Evolutionary conservation across 306 rosid genomes (phyloP).

Genomic region (Casuarina glauca): DNA sequence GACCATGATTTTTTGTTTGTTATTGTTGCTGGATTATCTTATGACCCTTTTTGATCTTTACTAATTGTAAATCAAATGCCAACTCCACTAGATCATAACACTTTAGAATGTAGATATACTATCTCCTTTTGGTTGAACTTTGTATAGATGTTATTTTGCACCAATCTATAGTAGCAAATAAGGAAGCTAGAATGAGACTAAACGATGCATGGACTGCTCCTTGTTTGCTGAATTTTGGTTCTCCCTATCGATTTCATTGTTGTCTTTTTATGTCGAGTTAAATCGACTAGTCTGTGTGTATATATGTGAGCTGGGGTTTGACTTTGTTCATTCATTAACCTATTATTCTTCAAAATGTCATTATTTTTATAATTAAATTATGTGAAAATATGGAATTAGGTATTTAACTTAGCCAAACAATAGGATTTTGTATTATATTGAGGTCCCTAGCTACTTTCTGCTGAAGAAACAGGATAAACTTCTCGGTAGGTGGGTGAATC

Average conservation of each 20-base stretch:
- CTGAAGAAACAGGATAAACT: background rate
- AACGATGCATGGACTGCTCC: background rate
- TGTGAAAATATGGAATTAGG: background rate
- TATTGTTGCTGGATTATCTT: constrained; percentile 2
- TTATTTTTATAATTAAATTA: background rate
- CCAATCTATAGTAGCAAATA: constrained; percentile 2
- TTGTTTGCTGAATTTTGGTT: background rate
- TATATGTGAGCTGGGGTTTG: background rate
- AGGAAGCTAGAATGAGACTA: background rate
- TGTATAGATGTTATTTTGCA: background rate
- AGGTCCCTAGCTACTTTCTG: background rate
- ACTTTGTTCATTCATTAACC: background rate
- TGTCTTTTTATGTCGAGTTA: background rate
- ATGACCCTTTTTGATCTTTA: background rate
- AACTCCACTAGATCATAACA: background rate
- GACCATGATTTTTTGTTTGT: background rate
- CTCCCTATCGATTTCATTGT: too few species aligned
- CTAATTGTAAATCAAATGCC: constrained; percentile 1
- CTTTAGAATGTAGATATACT: background rate
- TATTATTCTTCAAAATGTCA: background rate
- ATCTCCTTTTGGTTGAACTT: background rate
- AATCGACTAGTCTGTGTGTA: background rate
- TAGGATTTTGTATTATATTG: background rate
- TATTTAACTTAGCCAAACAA: background rate
- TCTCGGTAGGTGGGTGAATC: background rate